Percentiles rank a stretch among this genome's conserved stretches.
These are phyloP conservation scores for Novymonas esmeraldas DNA, from an alignment of 208 protist genomes.

Conservation along the genomic window DNA sequence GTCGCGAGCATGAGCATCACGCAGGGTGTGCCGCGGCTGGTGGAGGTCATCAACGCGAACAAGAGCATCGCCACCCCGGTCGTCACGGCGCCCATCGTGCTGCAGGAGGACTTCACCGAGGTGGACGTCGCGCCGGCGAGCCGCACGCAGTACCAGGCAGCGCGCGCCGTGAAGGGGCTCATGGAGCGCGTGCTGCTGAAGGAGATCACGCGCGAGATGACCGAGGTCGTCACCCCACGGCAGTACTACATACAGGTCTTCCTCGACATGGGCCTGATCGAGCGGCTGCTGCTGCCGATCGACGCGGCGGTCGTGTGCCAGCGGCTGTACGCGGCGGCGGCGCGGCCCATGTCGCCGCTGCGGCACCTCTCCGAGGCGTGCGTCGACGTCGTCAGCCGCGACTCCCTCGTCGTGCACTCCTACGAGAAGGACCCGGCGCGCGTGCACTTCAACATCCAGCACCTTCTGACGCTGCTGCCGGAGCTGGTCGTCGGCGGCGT, in stretches of 20 bases:
- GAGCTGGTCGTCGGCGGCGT: slow-evolving; percentile 95
- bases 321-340: slow-evolving; percentile 75
- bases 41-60: slow-evolving; percentile 99
- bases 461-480: slow-evolving; percentile 86
- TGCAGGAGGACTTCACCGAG: slow-evolving; percentile 25
- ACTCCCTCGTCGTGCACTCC: slow-evolving; percentile 75
- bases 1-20: slow-evolving; percentile 99
- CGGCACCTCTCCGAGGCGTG: slow-evolving; percentile 87
- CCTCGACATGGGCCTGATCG: slow-evolving; percentile 93
- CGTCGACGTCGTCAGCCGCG: slow-evolving; percentile 66
- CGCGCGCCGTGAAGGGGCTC: slow-evolving; percentile 88
- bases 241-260: slow-evolving; percentile 93
- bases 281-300: slow-evolving; percentile 93
- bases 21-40: slow-evolving; percentile 96
- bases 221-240: slow-evolving; percentile 81
- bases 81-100: slow-evolving; percentile 93
- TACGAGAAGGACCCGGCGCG: slow-evolving; percentile 47
- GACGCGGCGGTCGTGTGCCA: slow-evolving; percentile 74
- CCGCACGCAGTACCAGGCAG: slow-evolving; percentile 46
- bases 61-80: slow-evolving; percentile 99
- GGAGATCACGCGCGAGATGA: slow-evolving; percentile 87
- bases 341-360: slow-evolving; percentile 81
- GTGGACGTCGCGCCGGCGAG: slow-evolving; percentile 12
- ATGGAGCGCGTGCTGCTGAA: slow-evolving; percentile 93
- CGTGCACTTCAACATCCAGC: slow-evolving; percentile 86